phyloP scores from a whole-genome alignment of 495 filamentous ascomycete genomes.

The Hypoxylon crocopeplum region DNA sequence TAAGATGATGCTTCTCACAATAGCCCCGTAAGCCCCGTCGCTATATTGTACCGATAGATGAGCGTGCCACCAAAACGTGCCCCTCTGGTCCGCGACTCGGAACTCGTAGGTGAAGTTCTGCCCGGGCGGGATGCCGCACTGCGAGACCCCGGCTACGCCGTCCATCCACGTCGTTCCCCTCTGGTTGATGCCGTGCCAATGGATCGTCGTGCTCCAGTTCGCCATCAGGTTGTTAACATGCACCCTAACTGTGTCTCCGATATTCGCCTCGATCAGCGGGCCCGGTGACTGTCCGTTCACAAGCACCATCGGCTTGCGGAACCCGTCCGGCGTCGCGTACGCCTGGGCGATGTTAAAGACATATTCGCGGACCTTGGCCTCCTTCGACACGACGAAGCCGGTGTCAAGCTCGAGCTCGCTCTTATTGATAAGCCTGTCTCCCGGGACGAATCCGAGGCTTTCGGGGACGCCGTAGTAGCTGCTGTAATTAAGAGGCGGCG shows the following conservation, averaged over 20 bases:
- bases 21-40: constrained; percentile 39
- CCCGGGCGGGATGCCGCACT: constrained; percentile 42
- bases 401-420: constrained; percentile 38
- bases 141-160: constrained; percentile 31
- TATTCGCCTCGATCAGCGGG: constrained; percentile 58
- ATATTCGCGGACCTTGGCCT: constrained; percentile 30
- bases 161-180: background rate
- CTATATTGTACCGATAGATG: constrained; percentile 37
- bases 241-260: constrained; percentile 51
- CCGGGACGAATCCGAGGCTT: constrained; percentile 15
- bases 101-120: constrained; percentile 44
- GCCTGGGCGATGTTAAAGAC: constrained; percentile 39
- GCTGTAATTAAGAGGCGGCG: constrained; percentile 7
- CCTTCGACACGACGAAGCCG: constrained; percentile 17
- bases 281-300: constrained; percentile 66
- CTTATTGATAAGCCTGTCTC: constrained; percentile 32
- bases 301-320: constrained; percentile 56
- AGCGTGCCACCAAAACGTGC: constrained; percentile 43
- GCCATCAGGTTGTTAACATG: constrained; percentile 36
- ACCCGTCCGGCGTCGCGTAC: constrained; percentile 55
- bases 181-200: constrained; percentile 30
- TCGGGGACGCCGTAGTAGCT: constrained; percentile 15
- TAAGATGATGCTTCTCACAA: constrained; percentile 15
- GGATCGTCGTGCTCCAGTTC: constrained; percentile 39
- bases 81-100: constrained; percentile 34